phyloP scores from a whole-genome alignment of 768 basidiomycete species.

The Porpolomopsis calyptriformis region DNA sequence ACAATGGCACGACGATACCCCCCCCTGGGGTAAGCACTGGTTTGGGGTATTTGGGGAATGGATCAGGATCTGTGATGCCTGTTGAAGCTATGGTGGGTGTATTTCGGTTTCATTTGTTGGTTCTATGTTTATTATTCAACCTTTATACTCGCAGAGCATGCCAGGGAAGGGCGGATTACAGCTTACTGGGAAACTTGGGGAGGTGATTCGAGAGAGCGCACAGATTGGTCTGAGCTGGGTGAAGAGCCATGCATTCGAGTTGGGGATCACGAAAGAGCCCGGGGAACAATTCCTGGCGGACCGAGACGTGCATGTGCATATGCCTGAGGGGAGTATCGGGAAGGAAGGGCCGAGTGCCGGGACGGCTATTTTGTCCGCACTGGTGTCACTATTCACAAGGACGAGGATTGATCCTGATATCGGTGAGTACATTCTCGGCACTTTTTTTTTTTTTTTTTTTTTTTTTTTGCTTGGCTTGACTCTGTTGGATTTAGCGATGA shows the following conservation, averaged over 20 bases:
- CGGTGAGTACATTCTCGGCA: no score
- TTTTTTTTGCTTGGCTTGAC: background rate
- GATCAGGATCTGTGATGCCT: conserved; percentile 94
- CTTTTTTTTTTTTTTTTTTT: no score
- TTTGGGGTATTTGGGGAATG: conserved; percentile 92
- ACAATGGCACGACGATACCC: conserved; percentile 56
- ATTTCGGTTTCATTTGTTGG: background rate
- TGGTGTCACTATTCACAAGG: conserved; percentile 86
- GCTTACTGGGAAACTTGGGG: conserved; percentile 93
- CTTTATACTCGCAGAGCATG: conserved; percentile 59
- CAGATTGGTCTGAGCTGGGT: conserved; percentile 94
- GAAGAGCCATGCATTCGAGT: conserved; percentile 77
- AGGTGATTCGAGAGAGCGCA: conserved; percentile 93
- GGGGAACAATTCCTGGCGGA: conserved; percentile 76
- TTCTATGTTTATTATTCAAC: background rate
- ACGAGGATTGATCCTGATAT: conserved; percentile 79
- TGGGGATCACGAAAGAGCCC: conserved; percentile 69
- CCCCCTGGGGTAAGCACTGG: conserved; percentile 94
- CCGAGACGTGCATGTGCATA: conserved; percentile 88
- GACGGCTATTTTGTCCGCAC: conserved; percentile 83
- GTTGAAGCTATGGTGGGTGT: conserved; percentile 79
- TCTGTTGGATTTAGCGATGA: conserved; percentile 60
- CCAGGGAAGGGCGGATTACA: conserved; percentile 90
- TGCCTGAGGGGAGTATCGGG: conserved; percentile 89
- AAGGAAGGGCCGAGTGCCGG: conserved; percentile 98